Evolutionary conservation across 2,329 filamentous ascomycete genomes (phyloP).

Genomic region (Xylariales sp.): DNA sequence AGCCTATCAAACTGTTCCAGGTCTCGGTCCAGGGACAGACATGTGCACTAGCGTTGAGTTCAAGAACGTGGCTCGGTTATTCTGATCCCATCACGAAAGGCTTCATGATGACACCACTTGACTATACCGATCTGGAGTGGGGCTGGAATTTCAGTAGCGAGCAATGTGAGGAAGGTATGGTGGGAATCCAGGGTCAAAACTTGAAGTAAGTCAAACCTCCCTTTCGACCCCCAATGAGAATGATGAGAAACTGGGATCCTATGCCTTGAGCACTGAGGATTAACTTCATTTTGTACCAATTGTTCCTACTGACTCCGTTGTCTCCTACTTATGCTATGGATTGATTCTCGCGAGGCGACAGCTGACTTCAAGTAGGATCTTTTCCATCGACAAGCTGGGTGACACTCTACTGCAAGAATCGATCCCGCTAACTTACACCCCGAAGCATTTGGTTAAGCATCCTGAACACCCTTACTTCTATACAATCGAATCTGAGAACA

Average conservation of each 20-base stretch:
- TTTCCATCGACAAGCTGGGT: conserved; percentile 80
- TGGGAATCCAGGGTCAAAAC: conserved; percentile 86
- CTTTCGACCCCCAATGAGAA: conserved; percentile 28
- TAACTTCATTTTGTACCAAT: conserved; percentile 68
- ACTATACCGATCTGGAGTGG: conserved; percentile 84
- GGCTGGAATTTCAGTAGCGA: conserved; percentile 97
- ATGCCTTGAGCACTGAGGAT: conserved; percentile 53
- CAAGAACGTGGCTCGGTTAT: conserved; percentile 93
- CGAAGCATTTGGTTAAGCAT: conserved; percentile 80
- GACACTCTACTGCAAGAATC: conserved; percentile 84
- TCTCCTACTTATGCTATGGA: neutral
- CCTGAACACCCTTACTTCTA: conserved; percentile 89
- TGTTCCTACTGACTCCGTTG: conserved; percentile 85
- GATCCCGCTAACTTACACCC: conserved; percentile 84
- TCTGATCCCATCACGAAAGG: conserved; percentile 80
- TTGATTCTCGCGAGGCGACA: conserved; percentile 29
- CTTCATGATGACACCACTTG: conserved; percentile 88
- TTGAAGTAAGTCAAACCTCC: conserved; percentile 58
- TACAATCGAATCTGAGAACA: conserved; percentile 89
- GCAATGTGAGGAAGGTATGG: conserved; percentile 88
- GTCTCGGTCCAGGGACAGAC: conserved; percentile 83
- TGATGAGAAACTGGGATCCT: conserved; percentile 65
- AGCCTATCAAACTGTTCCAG: conserved; percentile 82
- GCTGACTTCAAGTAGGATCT: conserved; percentile 58
- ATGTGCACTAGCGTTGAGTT: conserved; percentile 84